Evolutionary conservation across 208 protist species (phyloP).

Genomic region (Porcisia hertigi): DNA sequence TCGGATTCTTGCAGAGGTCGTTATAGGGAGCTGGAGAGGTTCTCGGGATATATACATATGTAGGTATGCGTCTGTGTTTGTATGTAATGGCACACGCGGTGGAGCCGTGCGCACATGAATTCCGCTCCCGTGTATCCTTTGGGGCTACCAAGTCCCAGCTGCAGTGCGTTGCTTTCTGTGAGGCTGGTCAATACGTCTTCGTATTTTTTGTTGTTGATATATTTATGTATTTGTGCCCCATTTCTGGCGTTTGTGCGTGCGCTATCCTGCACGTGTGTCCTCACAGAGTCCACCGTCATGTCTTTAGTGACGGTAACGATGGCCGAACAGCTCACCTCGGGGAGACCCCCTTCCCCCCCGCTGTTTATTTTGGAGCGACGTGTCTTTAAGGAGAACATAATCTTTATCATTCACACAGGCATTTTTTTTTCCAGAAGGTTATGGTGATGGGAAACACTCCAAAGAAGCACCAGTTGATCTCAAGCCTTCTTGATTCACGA

Average conservation of each 20-base stretch:
- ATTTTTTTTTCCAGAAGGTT: not conserved
- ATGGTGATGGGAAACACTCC: not conserved
- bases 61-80: too few species aligned
- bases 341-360: not conserved
- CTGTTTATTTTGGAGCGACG: not conserved
- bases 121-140: not conserved
- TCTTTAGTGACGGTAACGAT: not conserved
- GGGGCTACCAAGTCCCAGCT: not conserved
- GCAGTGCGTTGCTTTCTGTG: not conserved
- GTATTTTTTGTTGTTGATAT: not conserved
- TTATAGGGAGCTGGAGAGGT: not conserved
- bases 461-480: not conserved
- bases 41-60: too few species aligned
- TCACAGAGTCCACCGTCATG: slow-evolving; percentile 5
- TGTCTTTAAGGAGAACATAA: not conserved
- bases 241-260: not conserved
- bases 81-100: not conserved
- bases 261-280: not conserved
- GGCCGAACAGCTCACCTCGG: not conserved
- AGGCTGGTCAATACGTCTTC: not conserved
- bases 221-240: not conserved
- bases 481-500: not conserved
- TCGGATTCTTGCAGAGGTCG: not conserved
- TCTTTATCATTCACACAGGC: not conserved
- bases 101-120: not conserved